Evolutionary conservation across 495 filamentous ascomycete species (phyloP).

Genomic region (Neurospora intermedia): DNA sequence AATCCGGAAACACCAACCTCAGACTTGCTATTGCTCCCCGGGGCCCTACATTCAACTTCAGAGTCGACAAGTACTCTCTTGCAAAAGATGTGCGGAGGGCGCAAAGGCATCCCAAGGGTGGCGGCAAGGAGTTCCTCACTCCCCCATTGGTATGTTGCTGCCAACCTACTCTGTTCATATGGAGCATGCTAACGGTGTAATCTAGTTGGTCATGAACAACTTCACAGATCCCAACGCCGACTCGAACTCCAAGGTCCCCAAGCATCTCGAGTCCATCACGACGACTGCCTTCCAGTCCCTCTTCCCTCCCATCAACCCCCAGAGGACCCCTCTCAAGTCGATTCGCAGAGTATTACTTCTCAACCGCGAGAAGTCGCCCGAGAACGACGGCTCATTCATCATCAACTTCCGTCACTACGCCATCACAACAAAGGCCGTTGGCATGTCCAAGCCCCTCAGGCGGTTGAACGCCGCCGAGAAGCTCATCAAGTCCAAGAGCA

Average conservation of each 20-base stretch:
- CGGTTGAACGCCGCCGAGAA: constrained; percentile 84
- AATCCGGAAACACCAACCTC: constrained; percentile 84
- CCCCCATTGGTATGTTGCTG: constrained; percentile 55
- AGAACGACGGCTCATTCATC: constrained; percentile 61
- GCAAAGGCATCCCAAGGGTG: constrained; percentile 68
- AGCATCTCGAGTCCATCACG: constrained; percentile 84
- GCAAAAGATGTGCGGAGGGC: constrained; percentile 79
- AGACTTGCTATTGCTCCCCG: constrained; percentile 80
- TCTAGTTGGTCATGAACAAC: constrained; percentile 95
- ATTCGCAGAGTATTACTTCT: constrained; percentile 84
- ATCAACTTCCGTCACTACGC: constrained; percentile 90
- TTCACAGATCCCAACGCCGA: constrained; percentile 64
- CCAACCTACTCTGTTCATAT: not conserved
- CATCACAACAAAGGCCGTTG: constrained; percentile 78
- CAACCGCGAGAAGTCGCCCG: constrained; percentile 57
- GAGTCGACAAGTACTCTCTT: constrained; percentile 92
- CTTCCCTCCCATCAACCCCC: constrained; percentile 92
- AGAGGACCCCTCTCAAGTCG: constrained; percentile 73
- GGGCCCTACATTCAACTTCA: constrained; percentile 87
- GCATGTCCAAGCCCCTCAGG: constrained; percentile 70
- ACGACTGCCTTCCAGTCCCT: constrained; percentile 94
- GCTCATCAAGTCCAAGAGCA: constrained; percentile 44
- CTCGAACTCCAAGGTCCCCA: constrained; percentile 52
- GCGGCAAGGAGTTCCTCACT: constrained; percentile 70
- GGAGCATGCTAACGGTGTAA: constrained; percentile 5